A percentile compares a stretch with the other conserved stretches of the same genome.
Conservation (phyloP, 805 yeast genomes). For the Spathaspora boniae region DNA sequence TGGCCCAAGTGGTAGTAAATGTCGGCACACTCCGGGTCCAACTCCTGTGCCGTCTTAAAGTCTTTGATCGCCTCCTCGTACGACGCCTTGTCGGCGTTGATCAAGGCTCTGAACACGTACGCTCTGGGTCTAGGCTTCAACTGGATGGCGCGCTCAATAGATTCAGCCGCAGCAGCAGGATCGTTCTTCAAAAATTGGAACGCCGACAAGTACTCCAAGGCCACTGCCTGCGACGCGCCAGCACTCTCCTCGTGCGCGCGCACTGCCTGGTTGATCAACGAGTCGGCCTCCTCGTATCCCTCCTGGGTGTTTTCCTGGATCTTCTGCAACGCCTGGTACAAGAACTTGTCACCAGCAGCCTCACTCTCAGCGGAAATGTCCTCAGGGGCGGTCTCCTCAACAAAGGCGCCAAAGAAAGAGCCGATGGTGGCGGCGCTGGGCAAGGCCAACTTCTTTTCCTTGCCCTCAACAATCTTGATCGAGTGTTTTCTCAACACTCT, state of each 20-base stretch:
- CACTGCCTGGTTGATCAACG: conserved; percentile 57
- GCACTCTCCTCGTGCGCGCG: conserved; percentile 37
- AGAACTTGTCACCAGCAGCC: conserved; percentile 60
- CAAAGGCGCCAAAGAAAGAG: conserved; percentile 87
- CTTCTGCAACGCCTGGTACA: conserved; percentile 62
- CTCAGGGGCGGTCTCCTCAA: conserved; percentile 49
- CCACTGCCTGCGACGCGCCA: conserved; percentile 45
- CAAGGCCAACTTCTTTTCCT: conserved; percentile 52
- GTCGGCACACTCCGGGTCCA: conserved; percentile 74
- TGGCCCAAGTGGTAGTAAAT: conserved; percentile 94
- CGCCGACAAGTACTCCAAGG: conserved; percentile 80
- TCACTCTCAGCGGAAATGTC: conserved; percentile 48
- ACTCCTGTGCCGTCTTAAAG: conserved; percentile 66
- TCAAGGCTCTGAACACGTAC: conserved; percentile 75
- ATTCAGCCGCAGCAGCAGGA: conserved; percentile 58
- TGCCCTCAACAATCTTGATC: conserved; percentile 62
- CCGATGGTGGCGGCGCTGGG: conserved; percentile 83
- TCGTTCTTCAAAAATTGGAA: conserved; percentile 80
- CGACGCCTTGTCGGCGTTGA: conserved; percentile 75
- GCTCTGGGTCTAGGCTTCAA: conserved; percentile 77
- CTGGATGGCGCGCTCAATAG: conserved; percentile 61
- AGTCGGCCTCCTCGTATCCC: conserved; percentile 61
- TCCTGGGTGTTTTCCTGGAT: conserved; percentile 49
- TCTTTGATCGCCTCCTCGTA: conserved; percentile 56
- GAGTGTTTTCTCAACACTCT: conserved; percentile 81